Percentiles rank a stretch among this genome's conserved stretches.
These are phyloP conservation scores for Rugonectria rugulosa DNA, from an alignment of 2,329 filamentous ascomycete genomes.

Conservation along the genomic window DNA sequence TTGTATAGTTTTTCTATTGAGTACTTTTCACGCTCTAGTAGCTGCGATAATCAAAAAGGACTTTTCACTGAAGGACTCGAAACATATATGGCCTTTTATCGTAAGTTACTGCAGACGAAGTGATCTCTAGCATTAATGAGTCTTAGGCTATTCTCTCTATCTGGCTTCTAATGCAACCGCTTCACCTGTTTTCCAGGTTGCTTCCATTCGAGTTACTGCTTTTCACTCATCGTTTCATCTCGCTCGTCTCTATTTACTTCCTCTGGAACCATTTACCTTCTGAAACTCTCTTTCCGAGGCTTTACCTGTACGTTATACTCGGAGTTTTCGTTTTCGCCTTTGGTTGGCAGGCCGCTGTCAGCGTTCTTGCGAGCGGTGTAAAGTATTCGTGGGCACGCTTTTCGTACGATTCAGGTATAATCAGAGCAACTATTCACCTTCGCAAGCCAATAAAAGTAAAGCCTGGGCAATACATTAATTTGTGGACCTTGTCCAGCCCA, in stretches of 20 bases:
- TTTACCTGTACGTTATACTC: not conserved
- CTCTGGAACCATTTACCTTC: not conserved
- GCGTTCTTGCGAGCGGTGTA: not conserved
- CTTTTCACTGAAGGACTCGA: not conserved
- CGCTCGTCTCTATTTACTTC: not conserved
- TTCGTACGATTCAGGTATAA: not conserved
- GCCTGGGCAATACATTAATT: slow-evolving; percentile 18
- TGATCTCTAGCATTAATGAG: not conserved
- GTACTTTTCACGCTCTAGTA: slow-evolving; percentile 12
- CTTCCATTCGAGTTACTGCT: not conserved
- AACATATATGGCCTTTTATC: slow-evolving; percentile 8
- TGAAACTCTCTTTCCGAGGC: not conserved
- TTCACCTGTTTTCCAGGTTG: not conserved
- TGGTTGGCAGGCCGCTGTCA: not conserved
- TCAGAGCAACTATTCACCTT: not conserved
- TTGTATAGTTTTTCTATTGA: slow-evolving; percentile 8
- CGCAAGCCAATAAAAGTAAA: slow-evolving; percentile 5
- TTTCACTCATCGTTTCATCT: not conserved
- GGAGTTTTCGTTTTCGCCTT: not conserved
- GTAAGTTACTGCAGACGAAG: not conserved
- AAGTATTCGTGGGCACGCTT: not conserved
- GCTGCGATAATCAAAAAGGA: slow-evolving; percentile 1
- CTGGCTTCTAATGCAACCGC: not conserved
- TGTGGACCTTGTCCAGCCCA: slow-evolving; percentile 9
- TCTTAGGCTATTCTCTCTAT: not conserved